Conservation (phyloP, 768 basidiomycete genomes). For the Amanita inopinata region DNA sequence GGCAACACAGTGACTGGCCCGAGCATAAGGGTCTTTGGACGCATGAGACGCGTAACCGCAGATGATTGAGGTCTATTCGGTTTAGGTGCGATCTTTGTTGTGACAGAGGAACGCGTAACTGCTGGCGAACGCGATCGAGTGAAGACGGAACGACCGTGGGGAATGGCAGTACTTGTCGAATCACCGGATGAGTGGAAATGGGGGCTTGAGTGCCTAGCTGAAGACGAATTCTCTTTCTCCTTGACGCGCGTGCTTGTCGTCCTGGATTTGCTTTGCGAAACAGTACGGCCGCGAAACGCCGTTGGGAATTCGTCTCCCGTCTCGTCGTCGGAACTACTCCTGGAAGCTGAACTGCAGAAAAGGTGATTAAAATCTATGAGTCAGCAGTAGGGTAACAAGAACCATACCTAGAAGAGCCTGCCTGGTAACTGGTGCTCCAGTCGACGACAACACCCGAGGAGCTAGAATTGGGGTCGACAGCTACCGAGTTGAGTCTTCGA, state of each 20-base stretch:
- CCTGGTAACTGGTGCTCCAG: slow-evolving; percentile 84
- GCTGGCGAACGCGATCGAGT: slow-evolving; percentile 70
- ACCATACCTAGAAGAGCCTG: slow-evolving; percentile 69
- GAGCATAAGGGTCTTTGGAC: slow-evolving; percentile 24
- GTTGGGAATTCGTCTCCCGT: slow-evolving; percentile 39
- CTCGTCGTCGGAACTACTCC: slow-evolving; percentile 45
- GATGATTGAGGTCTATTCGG: slow-evolving; percentile 31
- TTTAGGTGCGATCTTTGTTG: slow-evolving; percentile 23
- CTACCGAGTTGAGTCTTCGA: slow-evolving; percentile 24
- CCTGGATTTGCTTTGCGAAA: slow-evolving; percentile 21
- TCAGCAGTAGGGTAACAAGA: background rate
- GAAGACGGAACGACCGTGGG: slow-evolving; percentile 37
- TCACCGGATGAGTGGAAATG: slow-evolving; percentile 30
- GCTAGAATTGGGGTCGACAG: slow-evolving; percentile 15
- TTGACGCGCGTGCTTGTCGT: slow-evolving; percentile 16
- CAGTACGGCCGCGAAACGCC: slow-evolving; percentile 34
- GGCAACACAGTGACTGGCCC: slow-evolving; percentile 34
- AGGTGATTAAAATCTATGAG: background rate
- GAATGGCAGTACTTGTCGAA: slow-evolving; percentile 23
- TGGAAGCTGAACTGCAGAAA: slow-evolving; percentile 38
- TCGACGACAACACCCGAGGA: slow-evolving; percentile 33
- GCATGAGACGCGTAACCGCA: slow-evolving; percentile 30
- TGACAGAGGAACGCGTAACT: slow-evolving; percentile 22
- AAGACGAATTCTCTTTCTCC: slow-evolving; percentile 15
- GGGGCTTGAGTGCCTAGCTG: slow-evolving; percentile 23